Evolutionary conservation across 1,139 yeast genomes (phyloP).

Genomic region (Scheffersomyces illinoinensis): DNA sequence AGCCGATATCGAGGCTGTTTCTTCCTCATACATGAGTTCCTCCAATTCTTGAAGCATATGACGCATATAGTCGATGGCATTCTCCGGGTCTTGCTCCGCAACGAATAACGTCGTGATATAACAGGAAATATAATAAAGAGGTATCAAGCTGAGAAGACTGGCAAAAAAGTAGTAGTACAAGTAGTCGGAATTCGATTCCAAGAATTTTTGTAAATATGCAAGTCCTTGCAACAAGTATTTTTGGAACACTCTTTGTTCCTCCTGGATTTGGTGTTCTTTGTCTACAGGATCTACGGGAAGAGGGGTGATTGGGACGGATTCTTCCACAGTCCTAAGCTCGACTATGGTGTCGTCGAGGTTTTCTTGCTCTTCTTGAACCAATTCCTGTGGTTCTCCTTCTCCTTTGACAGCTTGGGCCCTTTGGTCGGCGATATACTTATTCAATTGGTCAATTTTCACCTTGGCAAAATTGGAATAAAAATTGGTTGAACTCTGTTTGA

Average conservation of each 20-base stretch:
- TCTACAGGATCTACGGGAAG: neutral
- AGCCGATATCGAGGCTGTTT: conserved; percentile 1
- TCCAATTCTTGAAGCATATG: conserved; percentile 10
- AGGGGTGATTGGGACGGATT: neutral
- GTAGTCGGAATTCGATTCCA: conserved; percentile 20
- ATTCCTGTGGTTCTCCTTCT: neutral
- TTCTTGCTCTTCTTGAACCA: neutral
- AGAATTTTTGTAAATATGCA: conserved; percentile 10
- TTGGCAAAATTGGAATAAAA: conserved; percentile 23
- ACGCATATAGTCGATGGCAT: conserved; percentile 9
- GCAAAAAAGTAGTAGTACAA: conserved; percentile 16
- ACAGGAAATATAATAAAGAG: neutral
- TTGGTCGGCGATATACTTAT: conserved; percentile 12
- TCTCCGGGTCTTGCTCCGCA: conserved; percentile 3
- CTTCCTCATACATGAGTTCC: conserved; percentile 14
- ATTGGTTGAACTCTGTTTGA: conserved; percentile 25
- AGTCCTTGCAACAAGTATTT: conserved; percentile 1
- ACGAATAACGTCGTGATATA: neutral
- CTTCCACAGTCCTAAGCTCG: neutral
- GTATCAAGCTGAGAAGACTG: neutral
- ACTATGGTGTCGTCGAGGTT: neutral
- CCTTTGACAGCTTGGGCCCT: neutral
- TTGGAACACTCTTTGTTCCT: neutral
- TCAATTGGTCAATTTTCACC: conserved; percentile 17
- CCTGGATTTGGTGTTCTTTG: neutral